phyloP scores from a whole-genome alignment of 257 asterid genomes.

The Rubia yunnanensis region DNA sequence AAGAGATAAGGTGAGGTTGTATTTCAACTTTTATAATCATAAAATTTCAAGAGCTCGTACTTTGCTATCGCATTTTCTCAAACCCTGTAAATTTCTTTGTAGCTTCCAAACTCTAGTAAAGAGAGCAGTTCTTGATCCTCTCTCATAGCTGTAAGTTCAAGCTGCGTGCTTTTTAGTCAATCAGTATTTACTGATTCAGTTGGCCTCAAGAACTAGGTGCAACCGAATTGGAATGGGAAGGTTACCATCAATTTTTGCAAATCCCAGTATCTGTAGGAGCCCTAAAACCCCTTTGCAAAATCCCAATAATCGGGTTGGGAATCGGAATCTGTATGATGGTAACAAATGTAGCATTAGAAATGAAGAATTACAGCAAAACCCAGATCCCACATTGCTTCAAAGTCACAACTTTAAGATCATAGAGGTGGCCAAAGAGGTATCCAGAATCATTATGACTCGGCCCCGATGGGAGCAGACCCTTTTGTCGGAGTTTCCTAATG shows the following conservation, averaged over 20 bases:
- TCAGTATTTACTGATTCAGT: not conserved
- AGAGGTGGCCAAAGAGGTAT: conserved; percentile 47
- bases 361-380: conserved; percentile 16
- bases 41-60: no score
- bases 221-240: conserved; percentile 32
- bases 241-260: conserved; percentile 25
- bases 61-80: no score
- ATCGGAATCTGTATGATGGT: conserved; percentile 29
- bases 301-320: conserved; percentile 21
- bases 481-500: conserved; percentile 41
- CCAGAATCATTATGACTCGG: conserved; percentile 29
- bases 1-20: not conserved
- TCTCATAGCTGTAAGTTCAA: not conserved
- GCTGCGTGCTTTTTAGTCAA: not conserved
- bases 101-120: not conserved
- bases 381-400: conserved; percentile 20
- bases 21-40: not conserved
- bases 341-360: conserved; percentile 17
- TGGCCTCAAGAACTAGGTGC: not conserved
- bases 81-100: not conserved
- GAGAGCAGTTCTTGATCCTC: not conserved
- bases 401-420: conserved; percentile 15
- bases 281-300: conserved; percentile 21
- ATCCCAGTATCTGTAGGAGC: conserved; percentile 35
- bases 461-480: conserved; percentile 69